A percentile compares a stretch with the other conserved stretches of the same genome.
Conservation (phyloP, 2,329 filamentous ascomycete genomes). For the Rutstroemia sydowiana region DNA sequence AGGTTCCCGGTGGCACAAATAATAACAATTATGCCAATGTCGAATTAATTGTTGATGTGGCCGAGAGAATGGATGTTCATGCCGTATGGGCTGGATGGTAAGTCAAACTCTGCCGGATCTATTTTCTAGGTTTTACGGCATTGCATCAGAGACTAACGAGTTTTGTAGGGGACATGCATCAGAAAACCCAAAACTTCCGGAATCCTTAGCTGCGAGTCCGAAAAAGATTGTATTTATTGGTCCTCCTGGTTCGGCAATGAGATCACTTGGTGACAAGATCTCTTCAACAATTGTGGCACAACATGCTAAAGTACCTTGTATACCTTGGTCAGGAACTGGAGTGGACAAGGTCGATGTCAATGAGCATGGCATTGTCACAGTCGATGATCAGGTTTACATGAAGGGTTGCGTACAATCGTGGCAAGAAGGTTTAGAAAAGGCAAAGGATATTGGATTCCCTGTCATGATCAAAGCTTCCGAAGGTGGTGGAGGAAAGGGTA, state of each 20-base stretch:
- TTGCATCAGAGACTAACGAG: slow-evolving; percentile 12
- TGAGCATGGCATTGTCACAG: slow-evolving; percentile 80
- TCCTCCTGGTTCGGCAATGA: slow-evolving; percentile 95
- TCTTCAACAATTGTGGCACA: slow-evolving; percentile 98
- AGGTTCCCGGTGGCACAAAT: slow-evolving; percentile 97
- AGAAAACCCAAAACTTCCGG: slow-evolving; percentile 95
- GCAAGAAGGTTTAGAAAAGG: slow-evolving; percentile 81
- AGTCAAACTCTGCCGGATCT: slow-evolving; percentile 33
- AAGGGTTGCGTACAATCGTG: slow-evolving; percentile 87
- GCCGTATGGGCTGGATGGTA: slow-evolving; percentile 99
- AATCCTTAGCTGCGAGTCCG: slow-evolving; percentile 88
- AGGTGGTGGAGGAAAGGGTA: slow-evolving; percentile 98
- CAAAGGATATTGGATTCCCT: slow-evolving; percentile 89
- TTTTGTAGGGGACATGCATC: slow-evolving; percentile 80
- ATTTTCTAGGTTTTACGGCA: not conserved
- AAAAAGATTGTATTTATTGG: slow-evolving; percentile 99
- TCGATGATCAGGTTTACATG: slow-evolving; percentile 75
- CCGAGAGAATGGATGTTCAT: slow-evolving; percentile 96
- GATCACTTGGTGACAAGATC: slow-evolving; percentile 98
- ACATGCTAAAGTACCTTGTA: slow-evolving; percentile 91
- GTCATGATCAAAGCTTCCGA: slow-evolving; percentile 99
- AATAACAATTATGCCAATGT: slow-evolving; percentile 99
- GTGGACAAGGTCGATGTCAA: slow-evolving; percentile 77
- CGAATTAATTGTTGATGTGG: slow-evolving; percentile 96
- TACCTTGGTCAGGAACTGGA: slow-evolving; percentile 97